phyloP scores from a whole-genome alignment of 2,329 filamentous ascomycete species.

The Fusarium cyanostomum region DNA sequence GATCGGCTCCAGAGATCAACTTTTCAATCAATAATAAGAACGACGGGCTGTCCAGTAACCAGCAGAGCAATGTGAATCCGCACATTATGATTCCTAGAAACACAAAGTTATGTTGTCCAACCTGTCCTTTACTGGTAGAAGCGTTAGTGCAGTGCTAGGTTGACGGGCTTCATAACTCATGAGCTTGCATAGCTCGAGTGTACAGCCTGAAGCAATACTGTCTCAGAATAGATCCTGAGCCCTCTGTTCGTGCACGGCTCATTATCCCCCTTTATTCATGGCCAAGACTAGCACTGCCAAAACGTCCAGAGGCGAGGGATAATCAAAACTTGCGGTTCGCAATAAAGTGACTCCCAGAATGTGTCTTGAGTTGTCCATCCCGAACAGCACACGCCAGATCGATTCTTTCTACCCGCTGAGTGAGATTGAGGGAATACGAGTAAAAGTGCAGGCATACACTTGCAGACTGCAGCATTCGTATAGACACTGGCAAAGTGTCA shows the following conservation, averaged over 20 bases:
- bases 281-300: background rate
- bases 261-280: background rate
- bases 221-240: background rate
- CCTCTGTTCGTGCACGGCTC: background rate
- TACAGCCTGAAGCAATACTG: background rate
- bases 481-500: background rate
- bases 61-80: background rate
- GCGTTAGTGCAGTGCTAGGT: background rate
- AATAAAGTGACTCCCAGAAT: background rate
- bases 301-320: background rate
- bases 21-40: constrained; percentile 4
- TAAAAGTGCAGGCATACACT: background rate
- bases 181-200: background rate
- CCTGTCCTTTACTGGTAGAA: background rate
- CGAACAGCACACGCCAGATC: background rate
- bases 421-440: background rate
- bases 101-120: background rate
- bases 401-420: background rate
- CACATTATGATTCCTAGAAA: background rate
- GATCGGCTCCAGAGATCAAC: background rate
- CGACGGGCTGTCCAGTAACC: background rate
- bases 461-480: background rate
- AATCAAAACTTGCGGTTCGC: constrained; percentile 2
- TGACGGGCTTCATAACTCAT: constrained; percentile 4
- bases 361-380: background rate